Conservation (phyloP, 1,139 yeast genomes). For the Spencermartinsiella ligniputridi region DNA sequence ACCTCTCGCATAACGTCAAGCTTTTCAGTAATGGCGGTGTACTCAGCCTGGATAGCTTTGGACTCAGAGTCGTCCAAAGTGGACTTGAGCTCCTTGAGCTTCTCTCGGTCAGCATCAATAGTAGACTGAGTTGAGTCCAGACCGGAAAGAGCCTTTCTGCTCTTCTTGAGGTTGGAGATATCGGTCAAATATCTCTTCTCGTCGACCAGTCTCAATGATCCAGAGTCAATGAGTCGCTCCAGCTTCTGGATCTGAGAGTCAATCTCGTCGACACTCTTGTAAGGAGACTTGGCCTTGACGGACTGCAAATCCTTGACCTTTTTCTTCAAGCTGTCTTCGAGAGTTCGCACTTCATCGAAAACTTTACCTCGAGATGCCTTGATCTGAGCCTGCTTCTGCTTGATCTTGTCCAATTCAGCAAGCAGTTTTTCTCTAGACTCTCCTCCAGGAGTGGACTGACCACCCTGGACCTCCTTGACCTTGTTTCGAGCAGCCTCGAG, state of each 20-base stretch:
- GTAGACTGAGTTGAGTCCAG: conserved; percentile 72
- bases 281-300: conserved; percentile 62
- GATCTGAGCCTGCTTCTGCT: conserved; percentile 63
- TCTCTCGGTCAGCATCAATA: conserved; percentile 74
- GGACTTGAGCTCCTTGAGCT: conserved; percentile 71
- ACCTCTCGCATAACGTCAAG: conserved; percentile 56
- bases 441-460: conserved; percentile 27
- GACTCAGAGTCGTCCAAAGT: conserved; percentile 59
- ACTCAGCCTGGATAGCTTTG: conserved; percentile 52
- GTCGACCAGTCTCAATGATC: conserved; percentile 81
- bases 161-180: conserved; percentile 76
- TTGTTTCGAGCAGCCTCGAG: conserved; percentile 24
- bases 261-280: conserved; percentile 72
- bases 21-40: conserved; percentile 53
- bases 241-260: conserved; percentile 66
- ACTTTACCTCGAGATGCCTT: conserved; percentile 66
- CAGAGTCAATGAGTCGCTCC: conserved; percentile 74
- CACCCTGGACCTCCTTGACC: conserved; percentile 26
- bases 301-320: conserved; percentile 71
- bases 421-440: conserved; percentile 55
- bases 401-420: conserved; percentile 58
- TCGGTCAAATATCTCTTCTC: conserved; percentile 86
- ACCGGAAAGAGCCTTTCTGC: conserved; percentile 72
- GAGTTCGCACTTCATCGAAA: conserved; percentile 65
- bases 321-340: conserved; percentile 71